These are phyloP conservation scores for Fraxinus floribunda DNA, from an alignment of 305 asterid genomes.

Conservation along the genomic window DNA sequence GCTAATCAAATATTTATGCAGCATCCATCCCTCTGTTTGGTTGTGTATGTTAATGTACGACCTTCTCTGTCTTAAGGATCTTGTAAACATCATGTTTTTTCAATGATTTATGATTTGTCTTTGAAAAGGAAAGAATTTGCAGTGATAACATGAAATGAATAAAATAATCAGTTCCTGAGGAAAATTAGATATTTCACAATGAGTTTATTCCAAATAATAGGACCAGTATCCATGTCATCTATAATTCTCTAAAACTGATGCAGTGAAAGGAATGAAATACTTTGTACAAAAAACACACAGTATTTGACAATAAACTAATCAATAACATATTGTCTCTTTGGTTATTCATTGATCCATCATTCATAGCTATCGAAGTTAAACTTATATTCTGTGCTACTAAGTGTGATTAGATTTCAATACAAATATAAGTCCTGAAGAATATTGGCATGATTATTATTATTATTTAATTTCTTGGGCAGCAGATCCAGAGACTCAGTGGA, in stretches of 20 bases:
- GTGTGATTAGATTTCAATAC: background rate
- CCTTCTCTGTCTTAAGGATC: background rate
- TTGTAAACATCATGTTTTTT: background rate
- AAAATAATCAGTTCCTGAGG: background rate
- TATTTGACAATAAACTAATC: background rate
- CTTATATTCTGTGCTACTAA: background rate
- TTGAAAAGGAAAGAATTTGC: background rate
- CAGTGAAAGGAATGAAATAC: background rate
- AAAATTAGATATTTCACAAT: background rate
- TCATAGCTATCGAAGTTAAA: background rate
- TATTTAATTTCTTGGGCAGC: conserved; percentile 27
- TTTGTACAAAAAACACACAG: background rate
- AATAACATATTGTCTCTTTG: background rate
- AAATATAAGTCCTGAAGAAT: background rate
- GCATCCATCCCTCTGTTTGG: background rate
- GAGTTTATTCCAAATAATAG: background rate
- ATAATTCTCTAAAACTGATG: background rate
- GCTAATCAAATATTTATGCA: conserved; percentile 5
- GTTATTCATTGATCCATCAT: background rate
- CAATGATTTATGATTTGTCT: background rate
- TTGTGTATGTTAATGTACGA: background rate
- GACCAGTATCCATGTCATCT: background rate
- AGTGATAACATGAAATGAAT: background rate
- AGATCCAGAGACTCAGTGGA: conserved; percentile 75
- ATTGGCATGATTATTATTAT: conserved; percentile 7